Conservation (phyloP, 345 rosid species). For the Eucalyptus pumila region DNA sequence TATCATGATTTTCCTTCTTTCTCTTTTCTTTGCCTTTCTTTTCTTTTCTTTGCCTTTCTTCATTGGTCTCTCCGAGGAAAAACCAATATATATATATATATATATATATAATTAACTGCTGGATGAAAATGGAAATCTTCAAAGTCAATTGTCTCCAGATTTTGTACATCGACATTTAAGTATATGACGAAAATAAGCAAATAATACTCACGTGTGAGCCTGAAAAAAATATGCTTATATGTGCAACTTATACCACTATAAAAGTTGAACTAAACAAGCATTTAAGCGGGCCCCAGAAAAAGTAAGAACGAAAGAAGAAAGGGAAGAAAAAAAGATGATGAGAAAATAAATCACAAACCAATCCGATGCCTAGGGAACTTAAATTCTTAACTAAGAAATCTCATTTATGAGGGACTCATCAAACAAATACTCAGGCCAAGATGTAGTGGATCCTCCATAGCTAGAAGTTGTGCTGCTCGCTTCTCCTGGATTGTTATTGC, state of each 20-base stretch:
- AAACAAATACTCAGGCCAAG: not conserved
- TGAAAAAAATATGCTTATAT: not conserved
- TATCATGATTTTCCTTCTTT: not conserved
- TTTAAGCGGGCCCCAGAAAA: not conserved
- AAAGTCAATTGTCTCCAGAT: not conserved
- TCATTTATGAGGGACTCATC: not conserved
- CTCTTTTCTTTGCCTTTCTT: not conserved
- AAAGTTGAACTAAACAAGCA: not conserved
- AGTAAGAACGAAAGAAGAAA: not conserved
- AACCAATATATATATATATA: not conserved
- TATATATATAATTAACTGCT: not conserved
- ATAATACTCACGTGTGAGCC: not conserved
- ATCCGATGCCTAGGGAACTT: not conserved
- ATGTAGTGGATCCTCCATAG: not conserved
- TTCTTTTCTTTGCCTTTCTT: not conserved
- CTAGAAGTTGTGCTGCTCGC: not conserved
- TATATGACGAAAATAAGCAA: not conserved
- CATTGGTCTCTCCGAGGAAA: not conserved
- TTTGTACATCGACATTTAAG: not conserved
- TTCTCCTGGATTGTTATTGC: not conserved
- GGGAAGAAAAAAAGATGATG: not conserved
- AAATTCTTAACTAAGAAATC: not conserved
- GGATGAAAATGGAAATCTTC: not conserved
- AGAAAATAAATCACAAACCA: not conserved
- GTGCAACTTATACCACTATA: not conserved